Percentiles rank a stretch among this genome's conserved stretches.
Conservation (phyloP, 306 rosid species). For the Aeschynomene evenia region DNA sequence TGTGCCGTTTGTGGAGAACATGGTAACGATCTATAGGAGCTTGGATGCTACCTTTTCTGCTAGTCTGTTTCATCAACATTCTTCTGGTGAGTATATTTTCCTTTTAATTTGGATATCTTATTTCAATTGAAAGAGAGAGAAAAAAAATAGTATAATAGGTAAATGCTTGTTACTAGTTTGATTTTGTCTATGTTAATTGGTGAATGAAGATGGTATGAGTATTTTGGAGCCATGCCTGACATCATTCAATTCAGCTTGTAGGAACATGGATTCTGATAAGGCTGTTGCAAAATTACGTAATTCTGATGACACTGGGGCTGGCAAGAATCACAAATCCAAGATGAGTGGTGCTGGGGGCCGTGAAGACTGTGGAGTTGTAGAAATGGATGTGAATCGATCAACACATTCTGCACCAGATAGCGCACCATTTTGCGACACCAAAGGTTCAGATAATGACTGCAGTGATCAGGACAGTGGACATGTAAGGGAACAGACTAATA, state of each 20-base stretch:
- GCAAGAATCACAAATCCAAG: constrained; percentile 35
- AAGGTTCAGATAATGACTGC: constrained; percentile 68
- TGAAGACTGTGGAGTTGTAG: constrained; percentile 30
- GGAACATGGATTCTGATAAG: constrained; percentile 6
- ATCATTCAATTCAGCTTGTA: constrained; percentile 18
- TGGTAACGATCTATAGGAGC: constrained; percentile 63
- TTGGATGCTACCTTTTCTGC: constrained; percentile 60
- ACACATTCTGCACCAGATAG: constrained; percentile 51
- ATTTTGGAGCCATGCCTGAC: constrained; percentile 35
- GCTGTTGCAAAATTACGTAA: not conserved
- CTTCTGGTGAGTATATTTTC: constrained; percentile 47
- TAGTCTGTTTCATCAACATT: constrained; percentile 40
- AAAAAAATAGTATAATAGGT: not conserved
- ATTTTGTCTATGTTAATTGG: not conserved
- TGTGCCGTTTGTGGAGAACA: constrained; percentile 65
- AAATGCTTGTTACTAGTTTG: not conserved
- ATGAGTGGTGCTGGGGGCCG: constrained; percentile 11
- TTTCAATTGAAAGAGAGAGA: not conserved
- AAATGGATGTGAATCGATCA: constrained; percentile 49
- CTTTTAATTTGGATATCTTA: not conserved
- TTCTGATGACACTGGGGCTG: constrained; percentile 31
- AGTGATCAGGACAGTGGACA: constrained; percentile 46
- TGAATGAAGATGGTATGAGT: constrained; percentile 45
- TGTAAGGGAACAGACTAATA: constrained; percentile 34
- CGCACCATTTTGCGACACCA: constrained; percentile 71